A percentile compares a stretch with the other conserved stretches of the same genome.
These are phyloP conservation scores for Lipomyces chichibuensis DNA, from an alignment of 805 yeast species.

Conservation along the genomic window DNA sequence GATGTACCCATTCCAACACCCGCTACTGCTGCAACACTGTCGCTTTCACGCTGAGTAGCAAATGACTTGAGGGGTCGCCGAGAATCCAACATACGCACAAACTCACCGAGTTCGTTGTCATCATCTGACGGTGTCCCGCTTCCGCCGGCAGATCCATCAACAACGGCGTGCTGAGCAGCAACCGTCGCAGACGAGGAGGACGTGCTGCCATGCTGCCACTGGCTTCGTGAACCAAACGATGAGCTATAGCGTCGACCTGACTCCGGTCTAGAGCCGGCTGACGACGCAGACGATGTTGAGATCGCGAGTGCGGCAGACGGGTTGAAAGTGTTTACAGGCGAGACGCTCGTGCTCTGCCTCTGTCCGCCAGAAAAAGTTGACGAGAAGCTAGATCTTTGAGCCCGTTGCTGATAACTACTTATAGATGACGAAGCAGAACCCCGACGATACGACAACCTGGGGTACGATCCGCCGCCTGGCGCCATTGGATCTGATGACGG, in stretches of 20 bases:
- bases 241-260: conserved; percentile 22
- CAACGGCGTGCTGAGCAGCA: neutral
- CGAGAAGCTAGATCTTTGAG: neutral
- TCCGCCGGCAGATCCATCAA: neutral
- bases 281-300: conserved; percentile 6
- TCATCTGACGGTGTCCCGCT: conserved; percentile 46
- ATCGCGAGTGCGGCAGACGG: neutral
- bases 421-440: conserved; percentile 19
- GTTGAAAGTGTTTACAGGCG: neutral
- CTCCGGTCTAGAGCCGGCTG: conserved; percentile 2
- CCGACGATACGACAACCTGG: conserved; percentile 50
- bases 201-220: conserved; percentile 11
- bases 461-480: conserved; percentile 35
- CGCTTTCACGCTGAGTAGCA: conserved; percentile 5
- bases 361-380: neutral
- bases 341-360: neutral
- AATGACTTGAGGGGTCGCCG: conserved; percentile 55
- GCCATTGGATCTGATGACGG: conserved; percentile 39
- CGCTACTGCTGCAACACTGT: neutral
- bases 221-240: conserved; percentile 25
- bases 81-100: conserved; percentile 70
- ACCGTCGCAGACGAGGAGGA: conserved; percentile 8
- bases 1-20: conserved; percentile 10
- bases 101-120: conserved; percentile 55
- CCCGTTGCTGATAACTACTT: neutral